Evolutionary conservation across 169 alveolate genomes (phyloP).

Genomic region (Babesia divergens): DNA sequence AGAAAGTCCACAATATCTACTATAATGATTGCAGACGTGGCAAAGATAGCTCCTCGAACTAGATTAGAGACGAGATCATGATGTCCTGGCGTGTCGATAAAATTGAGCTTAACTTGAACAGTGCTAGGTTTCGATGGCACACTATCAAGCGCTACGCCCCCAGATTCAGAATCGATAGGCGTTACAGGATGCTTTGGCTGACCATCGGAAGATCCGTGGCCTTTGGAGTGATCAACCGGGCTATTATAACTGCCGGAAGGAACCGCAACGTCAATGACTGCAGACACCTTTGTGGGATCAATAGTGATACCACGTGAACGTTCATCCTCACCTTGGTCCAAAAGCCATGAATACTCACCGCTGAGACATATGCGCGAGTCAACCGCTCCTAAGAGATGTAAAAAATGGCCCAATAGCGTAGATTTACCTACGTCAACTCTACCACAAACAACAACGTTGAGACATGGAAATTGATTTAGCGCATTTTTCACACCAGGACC

Average conservation of each 20-base stretch:
- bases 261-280: background rate
- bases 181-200: too few relatives aligned
- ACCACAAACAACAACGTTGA: constrained; percentile 73
- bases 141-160: too few relatives aligned
- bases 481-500: too few relatives aligned
- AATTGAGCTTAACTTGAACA: constrained; percentile 65
- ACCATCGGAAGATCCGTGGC: too few relatives aligned
- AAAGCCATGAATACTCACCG: constrained; percentile 56
- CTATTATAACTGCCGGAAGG: background rate
- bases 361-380: constrained; percentile 1
- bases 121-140: too few relatives aligned
- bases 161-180: too few relatives aligned
- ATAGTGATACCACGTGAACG: constrained; percentile 72
- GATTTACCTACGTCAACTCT: constrained; percentile 77
- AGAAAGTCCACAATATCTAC: constrained; percentile 68
- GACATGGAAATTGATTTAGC: background rate
- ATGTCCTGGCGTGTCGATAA: constrained; percentile 78
- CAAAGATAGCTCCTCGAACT: constrained; percentile 71
- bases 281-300: constrained; percentile 50
- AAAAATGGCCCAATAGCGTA: constrained; percentile 70
- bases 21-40: constrained; percentile 67
- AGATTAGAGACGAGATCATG: constrained; percentile 69
- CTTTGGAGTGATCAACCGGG: too few relatives aligned
- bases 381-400: constrained; percentile 34
- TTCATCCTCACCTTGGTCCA: constrained; percentile 77